Evolutionary conservation across 768 basidiomycete genomes (phyloP).

Genomic region (Lyophyllum shimeji): DNA sequence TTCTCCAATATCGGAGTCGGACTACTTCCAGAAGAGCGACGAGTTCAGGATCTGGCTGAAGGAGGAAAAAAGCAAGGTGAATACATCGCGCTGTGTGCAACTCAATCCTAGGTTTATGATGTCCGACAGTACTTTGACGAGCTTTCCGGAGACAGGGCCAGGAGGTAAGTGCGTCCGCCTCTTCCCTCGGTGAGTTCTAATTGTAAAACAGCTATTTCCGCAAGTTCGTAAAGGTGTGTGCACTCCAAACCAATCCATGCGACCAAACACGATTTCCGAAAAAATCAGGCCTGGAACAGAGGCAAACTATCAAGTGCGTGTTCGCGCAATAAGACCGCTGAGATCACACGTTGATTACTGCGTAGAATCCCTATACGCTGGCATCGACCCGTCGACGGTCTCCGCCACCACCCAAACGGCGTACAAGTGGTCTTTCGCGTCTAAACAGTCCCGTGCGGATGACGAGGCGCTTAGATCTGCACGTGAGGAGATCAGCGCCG

Average conservation of each 20-base stretch:
- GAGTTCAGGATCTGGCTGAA: slow-evolving; percentile 90
- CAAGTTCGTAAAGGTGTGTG: slow-evolving; percentile 83
- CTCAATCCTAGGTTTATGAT: background rate
- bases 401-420: slow-evolving; percentile 70
- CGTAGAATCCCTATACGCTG: slow-evolving; percentile 57
- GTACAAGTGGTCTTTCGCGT: slow-evolving; percentile 87
- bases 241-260: slow-evolving; percentile 1
- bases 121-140: slow-evolving; percentile 77
- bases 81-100: slow-evolving; percentile 17
- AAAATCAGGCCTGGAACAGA: slow-evolving; percentile 72
- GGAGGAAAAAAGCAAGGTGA: slow-evolving; percentile 54
- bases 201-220: slow-evolving; percentile 71
- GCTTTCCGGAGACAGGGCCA: slow-evolving; percentile 76
- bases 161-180: slow-evolving; percentile 49
- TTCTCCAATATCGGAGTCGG: slow-evolving; percentile 71
- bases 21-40: slow-evolving; percentile 86
- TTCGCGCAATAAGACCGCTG: background rate
- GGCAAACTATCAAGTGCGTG: slow-evolving; percentile 66
- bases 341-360: background rate
- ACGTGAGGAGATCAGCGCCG: slow-evolving; percentile 57
- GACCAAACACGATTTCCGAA: background rate
- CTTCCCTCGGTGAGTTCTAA: slow-evolving; percentile 25
- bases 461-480: slow-evolving; percentile 54
- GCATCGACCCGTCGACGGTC: slow-evolving; percentile 53
- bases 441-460: slow-evolving; percentile 61